Percentiles rank a stretch among this genome's conserved stretches.
Evolutionary conservation across 2,329 filamentous ascomycete genomes (phyloP).

Genomic region (Clonostachys solani): DNA sequence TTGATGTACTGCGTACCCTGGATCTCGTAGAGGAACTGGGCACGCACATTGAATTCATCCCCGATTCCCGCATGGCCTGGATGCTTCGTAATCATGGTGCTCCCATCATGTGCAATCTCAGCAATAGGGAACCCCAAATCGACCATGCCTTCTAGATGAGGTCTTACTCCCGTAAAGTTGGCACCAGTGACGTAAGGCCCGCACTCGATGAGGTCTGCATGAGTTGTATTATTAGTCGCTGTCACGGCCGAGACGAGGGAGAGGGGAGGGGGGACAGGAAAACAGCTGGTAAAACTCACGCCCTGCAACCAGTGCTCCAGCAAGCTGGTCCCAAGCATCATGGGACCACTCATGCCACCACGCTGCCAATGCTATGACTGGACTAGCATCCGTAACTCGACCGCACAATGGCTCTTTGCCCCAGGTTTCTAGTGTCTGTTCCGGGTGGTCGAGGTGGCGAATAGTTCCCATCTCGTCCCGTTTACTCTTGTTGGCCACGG

Average conservation of each 20-base stretch:
- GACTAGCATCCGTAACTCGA: slow-evolving; percentile 38
- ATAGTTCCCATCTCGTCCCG: slow-evolving; percentile 5
- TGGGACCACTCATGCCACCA: slow-evolving; percentile 49
- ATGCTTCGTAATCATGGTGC: slow-evolving; percentile 24
- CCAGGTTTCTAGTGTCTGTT: slow-evolving; percentile 38
- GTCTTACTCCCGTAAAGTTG: slow-evolving; percentile 43
- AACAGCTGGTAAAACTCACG: too few relatives aligned
- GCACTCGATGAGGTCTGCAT: slow-evolving; percentile 52
- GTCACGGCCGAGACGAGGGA: too few relatives aligned
- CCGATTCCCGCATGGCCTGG: slow-evolving; percentile 26
- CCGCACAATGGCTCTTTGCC: slow-evolving; percentile 43
- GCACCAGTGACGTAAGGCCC: slow-evolving; percentile 46
- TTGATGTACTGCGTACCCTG: slow-evolving; percentile 34
- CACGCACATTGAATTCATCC: slow-evolving; percentile 18
- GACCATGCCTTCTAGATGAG: slow-evolving; percentile 11
- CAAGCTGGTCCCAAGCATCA: slow-evolving; percentile 35
- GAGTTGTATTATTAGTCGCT: too few relatives aligned
- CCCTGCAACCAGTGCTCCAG: slow-evolving; percentile 40
- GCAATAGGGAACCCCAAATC: slow-evolving; percentile 25
- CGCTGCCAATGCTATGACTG: slow-evolving; percentile 47
- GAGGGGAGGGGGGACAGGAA: too few relatives aligned
- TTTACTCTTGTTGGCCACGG: neutral
- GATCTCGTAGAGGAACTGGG: slow-evolving; percentile 34
- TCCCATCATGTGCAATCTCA: slow-evolving; percentile 21
- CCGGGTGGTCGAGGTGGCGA: slow-evolving; percentile 19